phyloP scores from a whole-genome alignment of 2,329 filamentous ascomycete species.

The Domatiomyces catenatus region DNA sequence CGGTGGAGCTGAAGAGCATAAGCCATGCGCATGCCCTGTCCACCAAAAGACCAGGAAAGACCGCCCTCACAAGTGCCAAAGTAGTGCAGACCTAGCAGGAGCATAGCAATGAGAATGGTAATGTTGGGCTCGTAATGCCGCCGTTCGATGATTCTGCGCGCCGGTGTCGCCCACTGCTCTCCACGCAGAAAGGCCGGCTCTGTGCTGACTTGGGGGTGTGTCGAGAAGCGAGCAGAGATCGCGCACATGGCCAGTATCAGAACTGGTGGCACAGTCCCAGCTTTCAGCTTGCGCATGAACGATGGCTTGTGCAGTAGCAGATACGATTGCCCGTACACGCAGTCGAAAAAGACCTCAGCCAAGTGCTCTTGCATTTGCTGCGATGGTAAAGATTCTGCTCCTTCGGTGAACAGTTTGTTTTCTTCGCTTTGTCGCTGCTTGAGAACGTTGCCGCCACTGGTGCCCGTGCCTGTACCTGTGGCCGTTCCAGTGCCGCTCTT shows the following conservation, averaged over 20 bases:
- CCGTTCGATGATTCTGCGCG: slow-evolving; percentile 72
- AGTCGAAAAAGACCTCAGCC: slow-evolving; percentile 88
- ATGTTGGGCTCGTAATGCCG: slow-evolving; percentile 93
- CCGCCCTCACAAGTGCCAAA: slow-evolving; percentile 95
- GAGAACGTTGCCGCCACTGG: slow-evolving; percentile 35
- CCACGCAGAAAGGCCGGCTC: slow-evolving; percentile 73
- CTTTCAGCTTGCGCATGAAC: slow-evolving; percentile 70
- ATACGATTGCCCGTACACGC: slow-evolving; percentile 88
- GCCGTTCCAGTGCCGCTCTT: slow-evolving; percentile 22
- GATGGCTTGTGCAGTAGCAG: slow-evolving; percentile 91
- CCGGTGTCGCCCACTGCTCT: slow-evolving; percentile 76
- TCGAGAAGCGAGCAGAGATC: slow-evolving; percentile 86
- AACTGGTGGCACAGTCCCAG: slow-evolving; percentile 71
- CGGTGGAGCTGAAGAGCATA: slow-evolving; percentile 88
- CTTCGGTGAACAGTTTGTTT: slow-evolving; percentile 63
- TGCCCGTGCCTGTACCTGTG: slow-evolving; percentile 24
- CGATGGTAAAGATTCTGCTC: slow-evolving; percentile 63
- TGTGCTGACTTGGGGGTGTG: slow-evolving; percentile 62
- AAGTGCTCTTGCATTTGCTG: slow-evolving; percentile 86
- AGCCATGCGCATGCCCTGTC: slow-evolving; percentile 91
- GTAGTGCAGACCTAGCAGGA: slow-evolving; percentile 81
- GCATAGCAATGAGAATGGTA: slow-evolving; percentile 78
- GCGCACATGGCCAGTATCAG: slow-evolving; percentile 88
- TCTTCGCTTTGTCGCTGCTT: slow-evolving; percentile 58
- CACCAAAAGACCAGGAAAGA: slow-evolving; percentile 87